phyloP scores from a whole-genome alignment of 1,284 basidiomycete genomes.

The Trichosporon coremiiforme region DNA sequence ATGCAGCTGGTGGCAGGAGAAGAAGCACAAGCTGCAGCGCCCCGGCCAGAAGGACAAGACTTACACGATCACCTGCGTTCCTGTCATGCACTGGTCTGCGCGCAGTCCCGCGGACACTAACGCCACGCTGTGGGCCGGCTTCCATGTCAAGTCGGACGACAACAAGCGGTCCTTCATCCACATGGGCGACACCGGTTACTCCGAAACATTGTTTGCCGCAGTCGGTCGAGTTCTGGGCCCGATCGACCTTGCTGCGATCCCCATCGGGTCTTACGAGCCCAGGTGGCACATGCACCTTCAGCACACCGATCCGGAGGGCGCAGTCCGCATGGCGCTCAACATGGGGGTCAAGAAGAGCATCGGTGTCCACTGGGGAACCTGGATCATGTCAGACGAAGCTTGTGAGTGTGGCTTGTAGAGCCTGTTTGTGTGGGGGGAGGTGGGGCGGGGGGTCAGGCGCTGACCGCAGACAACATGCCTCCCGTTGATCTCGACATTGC shows the following conservation, averaged over 20 bases:
- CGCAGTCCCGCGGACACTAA: conserved; percentile 58
- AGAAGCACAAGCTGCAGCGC: conserved; percentile 37
- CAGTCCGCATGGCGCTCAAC: conserved; percentile 54
- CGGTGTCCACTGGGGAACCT: conserved; percentile 59
- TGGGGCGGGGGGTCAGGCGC: not conserved
- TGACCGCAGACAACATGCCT: conserved; percentile 47
- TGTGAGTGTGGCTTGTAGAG: conserved; percentile 38
- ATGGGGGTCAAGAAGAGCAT: conserved; percentile 50
- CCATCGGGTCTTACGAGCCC: conserved; percentile 58
- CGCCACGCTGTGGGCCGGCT: conserved; percentile 57
- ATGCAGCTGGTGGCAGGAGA: conserved; percentile 54
- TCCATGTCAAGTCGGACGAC: conserved; percentile 51
- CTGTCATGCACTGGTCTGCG: conserved; percentile 59
- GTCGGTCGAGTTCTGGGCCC: conserved; percentile 57
- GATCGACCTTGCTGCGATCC: conserved; percentile 57
- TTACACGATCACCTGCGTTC: conserved; percentile 51
- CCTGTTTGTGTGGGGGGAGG: not conserved
- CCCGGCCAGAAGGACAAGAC: conserved; percentile 37
- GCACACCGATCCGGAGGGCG: conserved; percentile 57
- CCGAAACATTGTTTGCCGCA: conserved; percentile 55
- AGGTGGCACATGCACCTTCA: conserved; percentile 56
- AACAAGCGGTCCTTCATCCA: conserved; percentile 55
- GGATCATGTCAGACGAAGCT: conserved; percentile 58
- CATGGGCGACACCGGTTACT: conserved; percentile 57
- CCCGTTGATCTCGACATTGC: conserved; percentile 48